Base-by-base conservation (phyloP, 2,329 filamentous ascomycete genomes). In the Apiospora malaysiana region DNA sequence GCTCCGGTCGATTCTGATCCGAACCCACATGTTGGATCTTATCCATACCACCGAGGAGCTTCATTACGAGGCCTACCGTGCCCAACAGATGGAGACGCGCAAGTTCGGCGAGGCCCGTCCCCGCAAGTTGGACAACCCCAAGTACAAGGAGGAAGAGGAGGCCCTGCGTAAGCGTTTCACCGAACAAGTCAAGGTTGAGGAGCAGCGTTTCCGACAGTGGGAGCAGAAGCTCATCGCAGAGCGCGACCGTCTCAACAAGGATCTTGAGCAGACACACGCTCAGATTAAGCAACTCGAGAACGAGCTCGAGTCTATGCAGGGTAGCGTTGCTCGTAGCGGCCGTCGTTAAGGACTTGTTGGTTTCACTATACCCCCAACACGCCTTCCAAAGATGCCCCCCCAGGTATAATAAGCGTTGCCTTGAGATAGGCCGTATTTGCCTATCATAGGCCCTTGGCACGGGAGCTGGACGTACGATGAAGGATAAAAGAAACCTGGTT, bases 101-200 rank as follows among this genome's bases (percentile, higher is more conserved):
- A 99, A 99, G 86, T 98, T 99, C 78, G 96, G 96, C 84, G 97
- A 99, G 87, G 95, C 95, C 72, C 92, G 95, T 76, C 96, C 96
- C 77, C 90, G 95, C 85, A 99, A 99, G 90, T 89, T 99, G 78
- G 96, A 99, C 87, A 99, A 99, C 89, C 96, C 96, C 86, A 99
- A 99, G 89, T 99, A 98, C 90, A 99, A 99, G 91, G 96, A 99
- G 84, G 96, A 99, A 85, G 96, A 99, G 82, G 96, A 99, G 89
- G 93, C 94, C 73, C 91, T 99, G 76, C 92, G 96, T 85, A 99
- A 99, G 91, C 91, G 97, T 78, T 99, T 99, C 86, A 99, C 96
- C 77, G 96, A 99, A 87, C 96, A 99, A 85, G 96, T 99, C 88
- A 99, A 99, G 93, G 93, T 99, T 80, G 97, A 99, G 88, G 96